Percentiles rank a stretch among this genome's conserved stretches.
Conservation (phyloP, 352 stramenopile species). For the Phytophthora quininea region DNA sequence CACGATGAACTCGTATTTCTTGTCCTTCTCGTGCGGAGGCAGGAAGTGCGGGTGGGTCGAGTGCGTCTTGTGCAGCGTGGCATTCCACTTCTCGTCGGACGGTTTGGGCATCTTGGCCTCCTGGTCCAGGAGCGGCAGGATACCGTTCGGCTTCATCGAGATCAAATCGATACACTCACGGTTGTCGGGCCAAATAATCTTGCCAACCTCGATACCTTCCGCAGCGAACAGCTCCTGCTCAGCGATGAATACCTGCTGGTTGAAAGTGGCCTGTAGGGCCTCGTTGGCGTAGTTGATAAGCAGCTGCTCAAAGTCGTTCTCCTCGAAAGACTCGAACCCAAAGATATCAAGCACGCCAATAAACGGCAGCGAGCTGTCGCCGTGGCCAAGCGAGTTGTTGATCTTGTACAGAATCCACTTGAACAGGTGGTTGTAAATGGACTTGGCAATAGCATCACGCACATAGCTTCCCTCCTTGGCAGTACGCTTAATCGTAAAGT, state of each 20-base stretch:
- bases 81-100: constrained; percentile 88
- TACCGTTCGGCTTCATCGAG: constrained; percentile 78
- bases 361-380: constrained; percentile 70
- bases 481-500: constrained; percentile 81
- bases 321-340: constrained; percentile 96
- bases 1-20: constrained; percentile 95
- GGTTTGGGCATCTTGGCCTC: constrained; percentile 84
- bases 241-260: constrained; percentile 90
- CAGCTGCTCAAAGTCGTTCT: constrained; percentile 93
- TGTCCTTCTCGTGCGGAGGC: constrained; percentile 84
- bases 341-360: constrained; percentile 98
- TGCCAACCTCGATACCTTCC: constrained; percentile 86
- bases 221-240: constrained; percentile 81
- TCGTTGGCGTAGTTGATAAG: constrained; percentile 93
- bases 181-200: constrained; percentile 87
- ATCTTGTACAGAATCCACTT: constrained; percentile 84
- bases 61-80: constrained; percentile 82
- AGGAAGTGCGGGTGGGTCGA: constrained; percentile 74
- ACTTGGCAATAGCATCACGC: constrained; percentile 93
- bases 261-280: constrained; percentile 88
- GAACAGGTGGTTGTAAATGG: constrained; percentile 92
- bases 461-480: constrained; percentile 84
- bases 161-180: constrained; percentile 88
- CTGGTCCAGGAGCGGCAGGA: constrained; percentile 80
- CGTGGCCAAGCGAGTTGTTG: constrained; percentile 85